Conservation (phyloP, 163 green algal species). For the Scenedesmus sp. region DNA sequence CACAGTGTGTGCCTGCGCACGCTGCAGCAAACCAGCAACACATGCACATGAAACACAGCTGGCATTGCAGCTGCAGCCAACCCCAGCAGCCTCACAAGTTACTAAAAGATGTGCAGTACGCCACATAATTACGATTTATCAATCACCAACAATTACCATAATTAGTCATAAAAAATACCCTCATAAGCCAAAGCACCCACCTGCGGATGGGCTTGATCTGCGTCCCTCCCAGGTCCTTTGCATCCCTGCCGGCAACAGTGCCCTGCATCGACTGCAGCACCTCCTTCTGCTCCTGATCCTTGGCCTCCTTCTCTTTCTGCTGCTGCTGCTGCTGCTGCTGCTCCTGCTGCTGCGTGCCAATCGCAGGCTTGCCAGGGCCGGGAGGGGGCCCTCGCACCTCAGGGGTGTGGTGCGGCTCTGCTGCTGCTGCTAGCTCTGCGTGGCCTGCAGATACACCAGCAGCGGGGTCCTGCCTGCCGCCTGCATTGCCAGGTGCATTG, state of each 20-base stretch:
- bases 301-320: slow-evolving; percentile 3
- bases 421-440: slow-evolving; percentile 4
- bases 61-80: neutral
- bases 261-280: neutral
- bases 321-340: slow-evolving; percentile 2
- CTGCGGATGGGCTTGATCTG: neutral
- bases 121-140: neutral
- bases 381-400: neutral
- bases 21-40: neutral
- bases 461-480: neutral
- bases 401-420: neutral
- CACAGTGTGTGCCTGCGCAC: too few relatives aligned
- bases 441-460: neutral
- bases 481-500: neutral
- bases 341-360: neutral
- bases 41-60: neutral
- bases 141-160: neutral
- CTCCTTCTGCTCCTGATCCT: neutral
- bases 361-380: neutral
- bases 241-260: neutral
- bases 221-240: neutral
- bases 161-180: neutral
- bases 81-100: neutral
- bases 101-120: neutral
- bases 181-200: neutral